Base-by-base conservation (phyloP, 2,329 filamentous ascomycete genomes). In the Cordyceps javanica region DNA sequence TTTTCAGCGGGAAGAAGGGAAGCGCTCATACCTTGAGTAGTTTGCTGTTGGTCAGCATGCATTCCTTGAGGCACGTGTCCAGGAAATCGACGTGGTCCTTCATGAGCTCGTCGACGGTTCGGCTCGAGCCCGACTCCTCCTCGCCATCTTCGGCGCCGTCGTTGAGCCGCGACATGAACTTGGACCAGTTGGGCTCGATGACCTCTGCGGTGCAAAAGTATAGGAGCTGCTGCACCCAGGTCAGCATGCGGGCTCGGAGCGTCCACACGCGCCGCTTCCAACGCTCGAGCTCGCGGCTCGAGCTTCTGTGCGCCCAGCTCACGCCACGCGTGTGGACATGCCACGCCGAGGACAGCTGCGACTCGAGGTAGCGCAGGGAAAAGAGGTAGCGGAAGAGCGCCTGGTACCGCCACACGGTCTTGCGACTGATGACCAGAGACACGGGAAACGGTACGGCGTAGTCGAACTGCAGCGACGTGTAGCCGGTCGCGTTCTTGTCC, bases 131-230 rank as follows among this genome's bases (percentile, higher is more conserved):
- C 3, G 70, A 69, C 13, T 68, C 58, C n/a, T 59, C 59, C 36
- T 70, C 65, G 8, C 62, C 61, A 9, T 62, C 60, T 5, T 64
- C 57, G 5, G 60, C 60, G 13, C 77, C 75, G 57, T 83, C 81
- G 60, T 80, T 81, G 6, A 97, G 79, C 32, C 90, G 82, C n/a
- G 87, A 85, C 91, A 97, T 97, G 60, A 99, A 84, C 49, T 86
- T 88, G 63, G 91, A 86, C 94, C 94, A 99, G 71, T 97, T 97
- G 3, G 93, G 94, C 72, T 99, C 94, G 56, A 99, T 95, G 55
- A 99, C 94, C 72, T 99, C 94, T 1, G 91, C 86, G 0, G 94
- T 97, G 73, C 91, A 97, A 70, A 96, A 99, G 72, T 97, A 99
- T 6, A 97, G 82, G 38, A 97, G 79, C 70, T 99, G 94, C 72